phyloP scores from a whole-genome alignment of 2,329 filamentous ascomycete species.

The Ophiosphaerella herpotricha region DNA sequence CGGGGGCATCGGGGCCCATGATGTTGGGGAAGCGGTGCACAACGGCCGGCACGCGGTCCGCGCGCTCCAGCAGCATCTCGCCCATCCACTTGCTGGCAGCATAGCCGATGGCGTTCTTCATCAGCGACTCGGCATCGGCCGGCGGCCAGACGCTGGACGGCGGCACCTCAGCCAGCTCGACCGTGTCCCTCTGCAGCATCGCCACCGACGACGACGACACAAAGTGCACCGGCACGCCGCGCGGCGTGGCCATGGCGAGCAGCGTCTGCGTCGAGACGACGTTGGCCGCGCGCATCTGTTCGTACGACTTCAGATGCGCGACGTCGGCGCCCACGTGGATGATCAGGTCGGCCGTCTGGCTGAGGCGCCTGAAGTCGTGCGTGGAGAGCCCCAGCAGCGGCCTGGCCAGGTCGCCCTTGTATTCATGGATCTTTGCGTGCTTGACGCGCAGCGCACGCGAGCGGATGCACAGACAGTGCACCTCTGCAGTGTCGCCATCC shows the following conservation, averaged over 20 bases:
- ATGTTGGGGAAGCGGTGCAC: constrained; percentile 17
- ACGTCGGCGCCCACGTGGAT: constrained; percentile 28
- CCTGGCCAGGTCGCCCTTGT: constrained; percentile 11
- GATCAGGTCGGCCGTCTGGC: constrained; percentile 1
- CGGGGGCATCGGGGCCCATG: constrained; percentile 13
- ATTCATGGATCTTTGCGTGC: constrained; percentile 1
- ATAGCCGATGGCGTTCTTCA: constrained; percentile 11
- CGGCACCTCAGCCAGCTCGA: background rate
- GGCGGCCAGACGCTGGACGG: background rate
- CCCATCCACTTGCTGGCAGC: constrained; percentile 15
- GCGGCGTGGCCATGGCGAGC: constrained; percentile 4
- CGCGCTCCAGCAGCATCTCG: constrained; percentile 14
- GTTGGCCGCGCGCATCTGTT: constrained; percentile 12
- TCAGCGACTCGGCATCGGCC: constrained; percentile 9
- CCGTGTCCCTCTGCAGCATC: constrained; percentile 2
- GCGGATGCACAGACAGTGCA: constrained; percentile 16
- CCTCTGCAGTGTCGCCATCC: constrained; percentile 2
- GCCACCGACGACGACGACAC: constrained; percentile 13
- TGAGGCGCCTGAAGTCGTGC: background rate
- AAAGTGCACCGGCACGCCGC: constrained; percentile 16
- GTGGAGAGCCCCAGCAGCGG: constrained; percentile 10
- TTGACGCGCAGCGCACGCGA: background rate
- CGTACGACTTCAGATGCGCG: constrained; percentile 28
- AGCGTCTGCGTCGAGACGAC: constrained; percentile 3
- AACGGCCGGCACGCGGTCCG: constrained; percentile 2